Evolutionary conservation across 768 basidiomycete genomes (phyloP), one percentile per base, ranked within the genome.

Genomic region (Xerocomus potaroensis): DNA sequence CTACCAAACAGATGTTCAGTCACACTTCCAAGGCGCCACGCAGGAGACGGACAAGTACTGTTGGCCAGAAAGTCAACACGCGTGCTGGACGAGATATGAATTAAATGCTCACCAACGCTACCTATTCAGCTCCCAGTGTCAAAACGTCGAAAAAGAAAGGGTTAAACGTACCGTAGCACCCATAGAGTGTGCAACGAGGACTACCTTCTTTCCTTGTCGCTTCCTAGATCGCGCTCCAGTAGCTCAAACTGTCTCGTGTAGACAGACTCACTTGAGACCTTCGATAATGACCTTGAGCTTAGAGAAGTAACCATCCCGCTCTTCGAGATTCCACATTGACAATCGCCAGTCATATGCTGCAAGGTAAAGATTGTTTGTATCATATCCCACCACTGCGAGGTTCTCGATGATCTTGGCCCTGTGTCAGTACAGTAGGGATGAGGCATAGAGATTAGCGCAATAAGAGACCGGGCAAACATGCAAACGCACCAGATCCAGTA

Each of bases 341-440:
- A 90, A 61, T 32, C 87, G 77, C 95, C 93, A 97, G 57, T 96
- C 93, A 59, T 96, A 96, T 12, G 89, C 80, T 1, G 88, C 87
- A 4, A 91, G 74, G 60, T 83, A 75, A 27, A 94, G 69, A 55
- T 92, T 93, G 56, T 93, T 91, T 0, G 89, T 87, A 57, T 97
- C 94, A 58, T 97, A 98, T 59, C 86, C 87, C 16, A 97, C 78
- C 1, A 85, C 91, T 0, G 95, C 93, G 2, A 97, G 75, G 56
- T 99, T 98, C 66, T 97, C 89, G 9, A 98, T 81, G 42, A 96
- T 88, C 65, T 94, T 93, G 1, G 86, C 83, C 87, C 87, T 87
- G 26, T 44, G 14, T 7, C 16, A 21, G 21, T 19, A 29, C 19
- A 36, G 34, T 15, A 24, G 15, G 3, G 15, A 37, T 44, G 23